phyloP scores from a whole-genome alignment of 306 rosid species.

The Prunus mume region DNA sequence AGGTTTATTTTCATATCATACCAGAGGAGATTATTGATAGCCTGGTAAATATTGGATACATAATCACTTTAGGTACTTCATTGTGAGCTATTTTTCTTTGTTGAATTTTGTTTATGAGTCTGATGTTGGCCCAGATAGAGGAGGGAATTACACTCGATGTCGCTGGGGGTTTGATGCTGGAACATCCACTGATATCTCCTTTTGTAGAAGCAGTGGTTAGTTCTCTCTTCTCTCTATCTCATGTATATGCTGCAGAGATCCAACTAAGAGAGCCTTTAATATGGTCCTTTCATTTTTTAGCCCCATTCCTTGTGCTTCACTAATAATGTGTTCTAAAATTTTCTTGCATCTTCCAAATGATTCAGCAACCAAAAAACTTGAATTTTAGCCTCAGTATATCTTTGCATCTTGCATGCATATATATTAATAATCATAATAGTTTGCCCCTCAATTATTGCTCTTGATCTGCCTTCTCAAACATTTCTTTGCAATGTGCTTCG shows the following conservation, averaged over 20 bases:
- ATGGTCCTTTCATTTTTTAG: neutral
- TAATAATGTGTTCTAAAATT: neutral
- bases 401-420: neutral
- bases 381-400: neutral
- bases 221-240: conserved; percentile 9
- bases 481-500: conserved; percentile 6
- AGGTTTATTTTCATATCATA: conserved; percentile 88
- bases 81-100: conserved; percentile 25
- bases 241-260: conserved; percentile 11
- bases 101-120: conserved; percentile 36
- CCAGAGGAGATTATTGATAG: conserved; percentile 73
- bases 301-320: neutral
- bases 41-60: conserved; percentile 50
- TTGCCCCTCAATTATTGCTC: neutral
- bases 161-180: conserved; percentile 91
- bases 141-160: conserved; percentile 72
- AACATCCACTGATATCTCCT: conserved; percentile 83
- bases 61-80: conserved; percentile 12
- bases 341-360: neutral
- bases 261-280: neutral
- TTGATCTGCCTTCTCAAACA: neutral
- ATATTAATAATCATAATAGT: neutral
- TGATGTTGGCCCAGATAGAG: conserved; percentile 63
- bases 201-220: conserved; percentile 91
- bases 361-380: neutral